Percentiles rank a stretch among this genome's conserved stretches.
Conservation (phyloP, 1,284 basidiomycete genomes). For the Naganishia sp. region DNA sequence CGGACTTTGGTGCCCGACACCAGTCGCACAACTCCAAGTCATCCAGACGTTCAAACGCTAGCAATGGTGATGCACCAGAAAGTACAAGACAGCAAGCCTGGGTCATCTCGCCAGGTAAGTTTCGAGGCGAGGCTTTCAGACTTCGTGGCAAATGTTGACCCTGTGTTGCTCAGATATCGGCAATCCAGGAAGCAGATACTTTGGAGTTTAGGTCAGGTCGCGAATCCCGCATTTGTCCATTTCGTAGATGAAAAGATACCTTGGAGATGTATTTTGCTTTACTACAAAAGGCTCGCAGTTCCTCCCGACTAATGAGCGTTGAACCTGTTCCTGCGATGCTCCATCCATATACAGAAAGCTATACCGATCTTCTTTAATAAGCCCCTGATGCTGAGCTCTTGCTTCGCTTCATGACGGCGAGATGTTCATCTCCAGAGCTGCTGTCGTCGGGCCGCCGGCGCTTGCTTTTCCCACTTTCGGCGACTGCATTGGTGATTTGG, state of each 20-base stretch:
- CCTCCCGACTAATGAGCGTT: background rate
- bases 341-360: background rate
- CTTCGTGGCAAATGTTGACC: background rate
- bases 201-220: slow-evolving; percentile 9
- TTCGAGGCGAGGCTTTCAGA: too few relatives aligned
- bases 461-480: slow-evolving; percentile 28
- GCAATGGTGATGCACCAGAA: slow-evolving; percentile 6
- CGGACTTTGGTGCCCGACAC: slow-evolving; percentile 42
- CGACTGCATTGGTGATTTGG: slow-evolving; percentile 23
- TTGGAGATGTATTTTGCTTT: too few relatives aligned
- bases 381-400: background rate
- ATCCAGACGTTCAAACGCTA: background rate
- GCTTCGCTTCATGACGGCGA: slow-evolving; percentile 3
- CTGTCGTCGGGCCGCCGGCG: slow-evolving; percentile 12
- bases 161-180: slow-evolving; percentile 5
- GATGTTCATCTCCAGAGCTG: slow-evolving; percentile 12
- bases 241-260: too few relatives aligned
- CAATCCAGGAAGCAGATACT: slow-evolving; percentile 24
- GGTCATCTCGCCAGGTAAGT: slow-evolving; percentile 29
- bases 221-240: too few relatives aligned
- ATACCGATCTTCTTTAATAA: background rate
- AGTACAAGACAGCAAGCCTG: slow-evolving; percentile 21
- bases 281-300: too few relatives aligned
- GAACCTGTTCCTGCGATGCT: too few relatives aligned
- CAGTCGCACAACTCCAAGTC: background rate